Evolutionary conservation across 441 rosid genomes (phyloP).

Genomic region (Jatropha multifida): DNA sequence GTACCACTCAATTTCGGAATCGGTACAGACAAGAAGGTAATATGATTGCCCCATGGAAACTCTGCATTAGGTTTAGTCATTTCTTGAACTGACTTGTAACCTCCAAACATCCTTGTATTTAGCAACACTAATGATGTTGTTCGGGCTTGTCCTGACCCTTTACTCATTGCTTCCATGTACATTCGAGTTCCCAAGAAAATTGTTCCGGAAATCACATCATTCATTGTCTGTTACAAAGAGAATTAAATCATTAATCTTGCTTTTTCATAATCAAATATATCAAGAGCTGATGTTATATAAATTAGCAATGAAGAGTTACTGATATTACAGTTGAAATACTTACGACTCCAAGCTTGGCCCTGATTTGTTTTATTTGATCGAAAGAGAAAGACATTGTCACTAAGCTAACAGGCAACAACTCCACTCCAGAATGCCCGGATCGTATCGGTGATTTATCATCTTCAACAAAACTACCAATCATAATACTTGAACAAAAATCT

Average conservation of each 20-base stretch:
- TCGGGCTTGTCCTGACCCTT: conserved; percentile 6
- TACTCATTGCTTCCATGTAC: conserved; percentile 38
- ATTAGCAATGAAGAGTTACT: too few relatives aligned
- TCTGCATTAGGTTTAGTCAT: conserved; percentile 39
- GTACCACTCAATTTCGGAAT: conserved; percentile 24
- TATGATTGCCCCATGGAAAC: conserved; percentile 48
- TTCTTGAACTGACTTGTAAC: conserved; percentile 43
- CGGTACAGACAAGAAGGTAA: conserved; percentile 37
- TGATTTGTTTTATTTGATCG: conserved; percentile 41
- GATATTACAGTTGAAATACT: conserved; percentile 37
- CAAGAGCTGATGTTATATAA: too few relatives aligned
- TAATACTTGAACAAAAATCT: too few relatives aligned
- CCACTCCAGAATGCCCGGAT: conserved; percentile 30
- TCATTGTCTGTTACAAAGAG: conserved; percentile 23
- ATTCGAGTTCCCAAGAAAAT: conserved; percentile 42
- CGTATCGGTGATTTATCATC: conserved; percentile 37
- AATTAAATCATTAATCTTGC: too few relatives aligned
- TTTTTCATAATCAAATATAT: too few relatives aligned
- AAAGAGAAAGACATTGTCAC: conserved; percentile 38
- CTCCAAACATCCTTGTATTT: conserved; percentile 35
- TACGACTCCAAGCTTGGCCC: conserved; percentile 44
- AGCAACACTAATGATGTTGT: conserved; percentile 46
- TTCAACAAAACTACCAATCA: conserved; percentile 33
- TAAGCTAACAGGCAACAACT: conserved; percentile 31
- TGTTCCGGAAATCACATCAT: conserved; percentile 33